phyloP scores from a whole-genome alignment of 2,329 filamentous ascomycete species.

The Paraconiothyrium sp. region DNA sequence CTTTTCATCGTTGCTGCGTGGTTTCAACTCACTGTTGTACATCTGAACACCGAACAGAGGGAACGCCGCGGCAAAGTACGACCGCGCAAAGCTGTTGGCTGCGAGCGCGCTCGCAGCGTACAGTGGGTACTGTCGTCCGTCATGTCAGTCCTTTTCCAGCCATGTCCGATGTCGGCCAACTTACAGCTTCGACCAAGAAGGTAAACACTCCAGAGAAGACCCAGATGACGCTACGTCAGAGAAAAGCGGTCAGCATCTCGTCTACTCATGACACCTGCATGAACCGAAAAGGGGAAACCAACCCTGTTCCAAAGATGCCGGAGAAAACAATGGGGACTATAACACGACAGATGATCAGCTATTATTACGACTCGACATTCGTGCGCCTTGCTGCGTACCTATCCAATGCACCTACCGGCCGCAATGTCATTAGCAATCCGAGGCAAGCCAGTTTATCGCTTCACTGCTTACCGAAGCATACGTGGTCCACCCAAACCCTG shows the following conservation, averaged over 20 bases:
- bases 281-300: slow-evolving; percentile 32
- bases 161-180: slow-evolving; percentile 42
- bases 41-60: slow-evolving; percentile 61
- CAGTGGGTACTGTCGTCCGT: slow-evolving; percentile 54
- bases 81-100: slow-evolving; percentile 61
- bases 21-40: slow-evolving; percentile 58
- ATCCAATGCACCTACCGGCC: slow-evolving; percentile 60
- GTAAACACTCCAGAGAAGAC: slow-evolving; percentile 88
- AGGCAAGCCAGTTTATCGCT: slow-evolving; percentile 60
- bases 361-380: slow-evolving; percentile 36
- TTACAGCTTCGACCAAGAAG: slow-evolving; percentile 74
- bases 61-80: slow-evolving; percentile 59
- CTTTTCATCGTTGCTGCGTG: slow-evolving; percentile 43
- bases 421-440: slow-evolving; percentile 44
- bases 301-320: slow-evolving; percentile 58
- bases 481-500: slow-evolving; percentile 83
- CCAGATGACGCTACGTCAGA: slow-evolving; percentile 70
- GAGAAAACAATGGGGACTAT: slow-evolving; percentile 62
- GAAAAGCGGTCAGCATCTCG: slow-evolving; percentile 41
- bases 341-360: slow-evolving; percentile 41
- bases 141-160: slow-evolving; percentile 34
- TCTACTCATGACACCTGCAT: slow-evolving; percentile 34
- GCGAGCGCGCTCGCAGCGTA: slow-evolving; percentile 61
- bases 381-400: slow-evolving; percentile 49
- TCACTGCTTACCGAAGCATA: slow-evolving; percentile 76